Evolutionary conservation across 192 early-diverging fungal genomes (phyloP), one percentile per base, ranked within the genome.

Genomic region (Mortierella claussenii): DNA sequence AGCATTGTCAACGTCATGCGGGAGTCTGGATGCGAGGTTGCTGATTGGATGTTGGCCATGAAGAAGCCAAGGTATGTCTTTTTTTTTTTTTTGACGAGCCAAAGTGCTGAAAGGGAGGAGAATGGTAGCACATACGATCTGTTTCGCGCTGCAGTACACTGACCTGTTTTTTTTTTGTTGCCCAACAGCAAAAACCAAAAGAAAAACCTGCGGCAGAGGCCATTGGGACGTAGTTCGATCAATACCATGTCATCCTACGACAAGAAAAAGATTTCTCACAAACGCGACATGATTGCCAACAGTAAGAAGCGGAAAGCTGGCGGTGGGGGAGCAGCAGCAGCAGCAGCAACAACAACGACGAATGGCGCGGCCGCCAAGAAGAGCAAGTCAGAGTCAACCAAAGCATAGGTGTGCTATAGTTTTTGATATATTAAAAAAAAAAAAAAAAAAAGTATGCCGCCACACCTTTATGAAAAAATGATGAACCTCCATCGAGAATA

Each of bases 1-100:
- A 92, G 88, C 45, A 91, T 99, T 55, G 97, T 97, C 15, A 98
- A 99, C 79, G 97, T 99, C 11, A 98, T 99, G 96, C 86, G 88
- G 40, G 91, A 94, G 53, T 94, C 92, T 34, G 97, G 97, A 7
- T 97, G 96, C 81, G 93, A 97, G 1, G 92, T 99, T 7, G 95
- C 96, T 28, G 95, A 98, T 32, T 99, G 97, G 97, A 98, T 99
- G 97, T 70, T 99, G 68, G 61, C 87, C 57, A 82, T 99, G 58
- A 93, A 94, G 63, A 90, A 92, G 44, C 88, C 91, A 55, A 85
- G 73, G 82, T 84, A 82, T 57, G 71, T n/a, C 34, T 79, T 69
- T 54, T 30, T 36, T 40, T 54, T 32, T 10, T 60, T 24, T 45
- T 55, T 73, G n/a, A 6, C 20, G 17, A n/a, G n/a, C n/a, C n/a